These are phyloP conservation scores for Rhododendron ovatum DNA, from an alignment of 148 eudicot genomes.

Conservation along the genomic window DNA sequence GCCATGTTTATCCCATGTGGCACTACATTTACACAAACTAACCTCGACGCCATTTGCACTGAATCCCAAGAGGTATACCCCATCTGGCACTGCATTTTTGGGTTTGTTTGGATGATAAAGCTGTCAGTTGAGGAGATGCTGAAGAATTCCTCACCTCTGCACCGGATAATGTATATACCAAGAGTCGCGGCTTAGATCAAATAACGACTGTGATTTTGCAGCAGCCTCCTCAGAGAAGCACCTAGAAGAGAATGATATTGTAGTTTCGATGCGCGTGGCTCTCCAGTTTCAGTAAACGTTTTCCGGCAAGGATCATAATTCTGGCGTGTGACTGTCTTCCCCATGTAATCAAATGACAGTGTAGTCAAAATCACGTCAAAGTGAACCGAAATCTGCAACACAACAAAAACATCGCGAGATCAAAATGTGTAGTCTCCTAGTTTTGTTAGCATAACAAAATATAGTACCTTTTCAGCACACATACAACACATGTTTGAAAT, in stretches of 20 bases:
- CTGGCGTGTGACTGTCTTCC: background rate
- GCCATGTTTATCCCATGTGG: background rate
- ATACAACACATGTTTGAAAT: background rate
- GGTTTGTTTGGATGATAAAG: background rate
- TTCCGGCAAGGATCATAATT: background rate
- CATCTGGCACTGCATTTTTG: background rate
- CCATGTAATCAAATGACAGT: background rate
- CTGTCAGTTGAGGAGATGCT: background rate
- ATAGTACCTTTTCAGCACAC: conserved; percentile 3
- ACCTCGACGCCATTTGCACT: background rate
- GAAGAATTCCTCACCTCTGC: background rate
- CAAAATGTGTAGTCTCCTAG: background rate
- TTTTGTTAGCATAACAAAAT: background rate
- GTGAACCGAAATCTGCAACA: background rate
- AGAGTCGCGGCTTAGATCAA: background rate
- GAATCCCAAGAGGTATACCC: background rate
- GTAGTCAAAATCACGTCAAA: background rate
- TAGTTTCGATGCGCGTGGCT: background rate
- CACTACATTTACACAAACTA: background rate
- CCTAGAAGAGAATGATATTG: background rate
- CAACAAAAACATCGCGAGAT: background rate
- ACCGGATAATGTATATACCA: background rate
- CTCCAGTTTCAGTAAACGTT: background rate
- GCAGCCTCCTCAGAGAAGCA: background rate
- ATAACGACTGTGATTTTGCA: too few relatives aligned